phyloP scores from a whole-genome alignment of 371 early-diverging fungal genomes.

The Dinochytrium kinnereticum region DNA sequence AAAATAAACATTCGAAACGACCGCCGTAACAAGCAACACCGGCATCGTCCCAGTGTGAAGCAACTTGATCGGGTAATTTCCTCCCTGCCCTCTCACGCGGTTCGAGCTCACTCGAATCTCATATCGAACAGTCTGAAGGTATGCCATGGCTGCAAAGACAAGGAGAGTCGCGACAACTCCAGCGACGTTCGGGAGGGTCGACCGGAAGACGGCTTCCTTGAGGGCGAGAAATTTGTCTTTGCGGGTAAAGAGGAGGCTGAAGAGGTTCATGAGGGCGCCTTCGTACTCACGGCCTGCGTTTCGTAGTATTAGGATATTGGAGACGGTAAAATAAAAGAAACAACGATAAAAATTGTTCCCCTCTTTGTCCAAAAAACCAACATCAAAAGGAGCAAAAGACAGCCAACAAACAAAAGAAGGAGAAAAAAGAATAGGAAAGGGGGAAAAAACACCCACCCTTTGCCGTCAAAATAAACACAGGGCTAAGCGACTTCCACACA shows the following conservation, averaged over 20 bases:
- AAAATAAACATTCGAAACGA: constrained; percentile 93
- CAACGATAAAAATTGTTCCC: neutral
- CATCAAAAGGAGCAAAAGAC: too few relatives aligned
- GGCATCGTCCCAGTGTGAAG: constrained; percentile 99
- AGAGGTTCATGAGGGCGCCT: constrained; percentile 95
- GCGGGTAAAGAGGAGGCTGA: constrained; percentile 95
- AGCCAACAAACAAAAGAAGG: too few relatives aligned
- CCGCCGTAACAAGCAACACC: constrained; percentile 97
- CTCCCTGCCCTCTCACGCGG: constrained; percentile 94
- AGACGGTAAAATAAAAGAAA: neutral
- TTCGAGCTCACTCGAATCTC: constrained; percentile 98
- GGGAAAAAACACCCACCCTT: constrained; percentile 83
- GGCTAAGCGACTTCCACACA: constrained; percentile 99
- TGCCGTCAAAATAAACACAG: constrained; percentile 94
- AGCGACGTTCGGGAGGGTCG: constrained; percentile 95
- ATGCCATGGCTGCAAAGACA: constrained; percentile 95
- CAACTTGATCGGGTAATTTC: constrained; percentile 97
- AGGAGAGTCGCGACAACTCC: constrained; percentile 87
- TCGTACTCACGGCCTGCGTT: constrained; percentile 89
- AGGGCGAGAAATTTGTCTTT: constrained; percentile 97
- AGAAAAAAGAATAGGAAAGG: too few relatives aligned
- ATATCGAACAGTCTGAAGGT: constrained; percentile 98
- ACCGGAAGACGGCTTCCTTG: constrained; percentile 98
- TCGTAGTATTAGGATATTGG: neutral
- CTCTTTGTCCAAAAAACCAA: neutral